Evolutionary conservation across 2,329 filamentous ascomycete genomes (phyloP).

Genomic region (Reticulascus tulasneorum): DNA sequence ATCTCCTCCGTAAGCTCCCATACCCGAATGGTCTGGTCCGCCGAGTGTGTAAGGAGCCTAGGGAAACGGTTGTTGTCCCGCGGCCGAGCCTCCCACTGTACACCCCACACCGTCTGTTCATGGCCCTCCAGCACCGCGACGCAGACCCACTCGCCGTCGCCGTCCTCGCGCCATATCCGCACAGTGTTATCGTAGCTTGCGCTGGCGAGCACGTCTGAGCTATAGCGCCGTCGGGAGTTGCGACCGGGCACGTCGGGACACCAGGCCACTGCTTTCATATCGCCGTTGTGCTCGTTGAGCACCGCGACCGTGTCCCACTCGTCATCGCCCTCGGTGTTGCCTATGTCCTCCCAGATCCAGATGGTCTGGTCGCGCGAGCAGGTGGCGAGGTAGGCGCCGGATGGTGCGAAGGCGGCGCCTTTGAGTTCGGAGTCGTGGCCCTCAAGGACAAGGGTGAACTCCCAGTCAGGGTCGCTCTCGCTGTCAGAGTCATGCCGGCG

Average conservation of each 20-base stretch:
- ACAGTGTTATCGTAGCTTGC: conserved; percentile 94
- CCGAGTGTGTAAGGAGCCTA: conserved; percentile 76
- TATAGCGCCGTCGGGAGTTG: conserved; percentile 39
- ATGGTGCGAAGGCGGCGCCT: conserved; percentile 68
- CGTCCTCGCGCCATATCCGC: conserved; percentile 82
- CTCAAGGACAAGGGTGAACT: conserved; percentile 86
- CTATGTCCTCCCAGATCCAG: conserved; percentile 97
- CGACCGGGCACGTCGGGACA: conserved; percentile 64
- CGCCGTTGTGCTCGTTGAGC: conserved; percentile 87
- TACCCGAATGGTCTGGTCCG: conserved; percentile 74
- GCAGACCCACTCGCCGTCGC: conserved; percentile 87
- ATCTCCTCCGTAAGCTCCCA: conserved; percentile 65
- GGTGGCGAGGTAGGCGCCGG: conserved; percentile 77
- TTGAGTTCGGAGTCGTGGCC: conserved; percentile 96
- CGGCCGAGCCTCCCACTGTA: conserved; percentile 63
- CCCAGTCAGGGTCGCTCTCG: conserved; percentile 77
- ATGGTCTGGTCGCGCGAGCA: conserved; percentile 91
- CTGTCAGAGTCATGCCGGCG: conserved; percentile 26
- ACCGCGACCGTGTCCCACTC: conserved; percentile 97
- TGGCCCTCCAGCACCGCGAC: conserved; percentile 79
- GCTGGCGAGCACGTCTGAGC: conserved; percentile 73
- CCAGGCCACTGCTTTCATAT: conserved; percentile 94
- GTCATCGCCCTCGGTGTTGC: conserved; percentile 69
- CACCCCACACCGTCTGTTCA: conserved; percentile 81
- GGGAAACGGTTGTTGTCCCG: conserved; percentile 40